Conservation (phyloP, 768 basidiomycete species). For the Trametes punicea region DNA sequence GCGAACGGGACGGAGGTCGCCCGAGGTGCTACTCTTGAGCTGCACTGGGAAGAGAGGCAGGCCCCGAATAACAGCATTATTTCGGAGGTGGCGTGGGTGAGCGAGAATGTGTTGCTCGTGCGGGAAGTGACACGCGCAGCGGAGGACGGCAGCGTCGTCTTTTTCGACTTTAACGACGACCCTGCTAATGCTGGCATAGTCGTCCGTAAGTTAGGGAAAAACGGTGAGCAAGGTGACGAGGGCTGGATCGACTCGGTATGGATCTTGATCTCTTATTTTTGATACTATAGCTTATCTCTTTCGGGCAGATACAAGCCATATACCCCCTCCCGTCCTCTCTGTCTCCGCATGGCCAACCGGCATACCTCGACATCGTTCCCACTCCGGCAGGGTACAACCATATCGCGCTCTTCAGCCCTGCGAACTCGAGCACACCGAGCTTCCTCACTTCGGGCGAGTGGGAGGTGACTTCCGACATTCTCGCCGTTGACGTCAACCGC, state of each 20-base stretch:
- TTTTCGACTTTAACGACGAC: slow-evolving; percentile 55
- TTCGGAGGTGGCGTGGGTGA: slow-evolving; percentile 86
- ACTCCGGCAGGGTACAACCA: slow-evolving; percentile 82
- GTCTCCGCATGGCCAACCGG: slow-evolving; percentile 43
- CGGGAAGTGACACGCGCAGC: slow-evolving; percentile 89
- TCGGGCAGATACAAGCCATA: slow-evolving; percentile 57
- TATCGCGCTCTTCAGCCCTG: slow-evolving; percentile 86
- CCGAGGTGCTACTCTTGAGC: slow-evolving; percentile 45
- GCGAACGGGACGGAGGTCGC: slow-evolving; percentile 15
- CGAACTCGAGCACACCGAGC: slow-evolving; percentile 60
- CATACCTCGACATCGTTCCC: slow-evolving; percentile 91
- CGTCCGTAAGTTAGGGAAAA: slow-evolving; percentile 72
- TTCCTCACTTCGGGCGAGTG: slow-evolving; percentile 87
- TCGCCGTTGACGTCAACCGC: slow-evolving; percentile 64
- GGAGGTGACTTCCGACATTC: slow-evolving; percentile 81
- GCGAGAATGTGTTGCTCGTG: slow-evolving; percentile 63
- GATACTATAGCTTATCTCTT: too few species aligned
- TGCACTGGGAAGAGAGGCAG: slow-evolving; percentile 66
- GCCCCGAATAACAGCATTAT: slow-evolving; percentile 65
- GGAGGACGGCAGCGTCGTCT: slow-evolving; percentile 71
- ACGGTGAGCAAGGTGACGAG: slow-evolving; percentile 84
- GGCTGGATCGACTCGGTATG: slow-evolving; percentile 93
- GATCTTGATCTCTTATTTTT: slow-evolving; percentile 13
- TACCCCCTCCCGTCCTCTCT: slow-evolving; percentile 49
- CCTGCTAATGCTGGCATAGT: slow-evolving; percentile 43